Evolutionary conservation across 805 yeast species (phyloP).

Genomic region (Ogataea sp.): DNA sequence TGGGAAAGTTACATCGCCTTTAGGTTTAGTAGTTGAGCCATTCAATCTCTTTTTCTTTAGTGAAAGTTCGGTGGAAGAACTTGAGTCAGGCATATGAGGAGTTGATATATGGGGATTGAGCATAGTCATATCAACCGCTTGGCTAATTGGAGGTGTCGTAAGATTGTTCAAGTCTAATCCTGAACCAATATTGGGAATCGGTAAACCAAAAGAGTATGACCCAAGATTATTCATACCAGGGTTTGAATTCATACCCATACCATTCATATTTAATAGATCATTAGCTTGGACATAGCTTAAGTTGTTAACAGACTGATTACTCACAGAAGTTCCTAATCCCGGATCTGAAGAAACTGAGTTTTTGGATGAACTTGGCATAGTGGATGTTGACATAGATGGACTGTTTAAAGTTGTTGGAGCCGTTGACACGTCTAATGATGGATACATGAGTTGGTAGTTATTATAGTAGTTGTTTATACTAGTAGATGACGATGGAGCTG

Average conservation of each 20-base stretch:
- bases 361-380: not conserved
- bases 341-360: not conserved
- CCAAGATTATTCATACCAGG: too few species aligned
- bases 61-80: not conserved
- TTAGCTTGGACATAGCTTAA: too few species aligned
- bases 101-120: conserved; percentile 10
- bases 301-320: too few species aligned
- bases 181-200: not conserved
- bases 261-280: too few species aligned
- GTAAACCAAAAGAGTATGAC: not conserved
- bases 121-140: conserved; percentile 61
- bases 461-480: too few species aligned
- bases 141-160: not conserved
- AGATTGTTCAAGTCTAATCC: not conserved
- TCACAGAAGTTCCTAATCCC: too few species aligned
- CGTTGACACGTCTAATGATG: too few species aligned
- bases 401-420: too few species aligned
- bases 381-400: too few species aligned
- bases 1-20: conserved; percentile 16
- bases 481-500: too few species aligned
- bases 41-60: conserved; percentile 2
- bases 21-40: conserved; percentile 3
- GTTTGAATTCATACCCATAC: too few species aligned
- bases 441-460: too few species aligned
- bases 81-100: not conserved